Evolutionary conservation across 2,329 filamentous ascomycete species (phyloP).

Genomic region (Juglanconis juglandina): DNA sequence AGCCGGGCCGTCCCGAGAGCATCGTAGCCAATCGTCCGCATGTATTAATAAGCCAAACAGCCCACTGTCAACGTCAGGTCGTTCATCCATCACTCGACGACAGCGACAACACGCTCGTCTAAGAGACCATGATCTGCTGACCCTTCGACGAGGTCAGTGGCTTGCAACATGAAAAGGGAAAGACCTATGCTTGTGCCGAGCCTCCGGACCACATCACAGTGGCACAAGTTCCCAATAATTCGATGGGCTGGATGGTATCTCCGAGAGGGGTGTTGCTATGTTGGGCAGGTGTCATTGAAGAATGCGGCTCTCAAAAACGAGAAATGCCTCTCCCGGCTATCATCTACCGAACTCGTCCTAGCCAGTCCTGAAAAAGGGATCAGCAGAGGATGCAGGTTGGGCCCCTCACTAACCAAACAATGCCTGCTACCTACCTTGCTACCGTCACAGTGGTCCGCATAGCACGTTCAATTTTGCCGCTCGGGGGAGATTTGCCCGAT

Average conservation of each 20-base stretch:
- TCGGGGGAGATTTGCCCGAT: conserved; percentile 13
- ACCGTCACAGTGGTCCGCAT: neutral
- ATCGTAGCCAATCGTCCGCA: conserved; percentile 1
- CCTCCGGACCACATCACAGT: too few species aligned
- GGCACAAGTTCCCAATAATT: too few species aligned
- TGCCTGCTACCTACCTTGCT: neutral
- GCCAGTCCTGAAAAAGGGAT: neutral
- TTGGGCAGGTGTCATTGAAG: neutral
- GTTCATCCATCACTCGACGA: neutral
- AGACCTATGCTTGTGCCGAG: too few species aligned
- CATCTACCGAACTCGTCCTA: neutral
- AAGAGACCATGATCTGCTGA: neutral
- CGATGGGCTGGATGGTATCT: neutral
- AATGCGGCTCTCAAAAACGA: neutral
- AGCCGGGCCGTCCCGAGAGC: conserved; percentile 1
- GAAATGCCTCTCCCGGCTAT: neutral
- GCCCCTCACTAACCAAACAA: neutral
- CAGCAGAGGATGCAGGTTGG: neutral
- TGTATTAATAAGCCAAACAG: neutral
- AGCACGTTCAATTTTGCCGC: neutral
- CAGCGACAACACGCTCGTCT: neutral
- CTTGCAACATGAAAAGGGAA: too few species aligned
- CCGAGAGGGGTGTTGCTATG: neutral
- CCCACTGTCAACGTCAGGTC: neutral
- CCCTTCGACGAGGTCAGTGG: too few species aligned